A percentile compares a stretch with the other conserved stretches of the same genome.
Evolutionary conservation across 192 early-diverging fungal species (phyloP).

Genomic region (Glomus cerebriforme): DNA sequence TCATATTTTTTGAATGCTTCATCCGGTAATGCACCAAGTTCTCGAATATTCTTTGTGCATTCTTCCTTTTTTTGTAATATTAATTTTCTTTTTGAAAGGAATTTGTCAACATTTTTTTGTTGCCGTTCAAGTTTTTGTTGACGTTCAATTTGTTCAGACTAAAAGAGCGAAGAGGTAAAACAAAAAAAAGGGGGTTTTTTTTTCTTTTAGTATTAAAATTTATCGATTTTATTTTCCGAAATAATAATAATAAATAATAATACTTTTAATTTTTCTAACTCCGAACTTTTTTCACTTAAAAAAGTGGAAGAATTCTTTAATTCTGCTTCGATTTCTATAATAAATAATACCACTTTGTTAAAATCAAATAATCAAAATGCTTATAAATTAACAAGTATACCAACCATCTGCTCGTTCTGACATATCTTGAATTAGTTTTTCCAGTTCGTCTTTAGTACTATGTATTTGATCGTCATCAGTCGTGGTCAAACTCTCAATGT

Average conservation of each 20-base stretch:
- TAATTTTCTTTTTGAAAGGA: conserved; percentile 68
- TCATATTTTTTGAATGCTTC: conserved; percentile 82
- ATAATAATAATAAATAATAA: neutral
- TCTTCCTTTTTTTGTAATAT: conserved; percentile 86
- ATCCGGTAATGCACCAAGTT: conserved; percentile 93
- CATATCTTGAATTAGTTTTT: conserved; percentile 42
- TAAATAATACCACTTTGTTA: neutral
- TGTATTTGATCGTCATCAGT: conserved; percentile 47
- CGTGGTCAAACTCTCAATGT: conserved; percentile 55
- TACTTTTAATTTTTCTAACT: conserved; percentile 40
- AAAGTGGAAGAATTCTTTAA: conserved; percentile 29
- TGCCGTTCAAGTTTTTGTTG: conserved; percentile 51
- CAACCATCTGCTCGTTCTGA: conserved; percentile 40
- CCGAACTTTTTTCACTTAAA: conserved; percentile 34
- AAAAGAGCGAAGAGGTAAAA: neutral
- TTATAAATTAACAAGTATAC: neutral
- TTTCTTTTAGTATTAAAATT: no score
- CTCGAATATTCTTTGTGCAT: conserved; percentile 82
- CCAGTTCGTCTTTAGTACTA: conserved; percentile 33
- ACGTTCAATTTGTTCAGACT: conserved; percentile 54
- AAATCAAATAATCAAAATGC: neutral
- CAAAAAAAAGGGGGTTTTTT: no score
- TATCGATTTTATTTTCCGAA: neutral
- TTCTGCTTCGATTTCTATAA: conserved; percentile 45
- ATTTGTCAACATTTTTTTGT: conserved; percentile 73